Percentiles rank a stretch among this genome's conserved stretches.
Conservation (phyloP, 176 grass and related monocot genomes). For the Carex myosuroides region DNA sequence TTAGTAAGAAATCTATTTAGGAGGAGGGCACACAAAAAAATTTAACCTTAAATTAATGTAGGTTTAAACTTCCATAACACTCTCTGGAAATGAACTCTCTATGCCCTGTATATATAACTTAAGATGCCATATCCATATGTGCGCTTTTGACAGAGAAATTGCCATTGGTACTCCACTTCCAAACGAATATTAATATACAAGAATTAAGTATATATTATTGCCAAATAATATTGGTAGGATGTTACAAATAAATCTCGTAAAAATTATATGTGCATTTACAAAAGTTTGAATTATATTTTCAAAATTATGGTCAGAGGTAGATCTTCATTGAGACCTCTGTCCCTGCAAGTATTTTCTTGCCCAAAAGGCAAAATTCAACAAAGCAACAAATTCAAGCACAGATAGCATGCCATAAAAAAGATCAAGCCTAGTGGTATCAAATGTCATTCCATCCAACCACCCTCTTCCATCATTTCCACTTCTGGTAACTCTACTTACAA, state of each 20-base stretch:
- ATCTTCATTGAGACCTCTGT: slow-evolving; percentile 6
- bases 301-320: not conserved
- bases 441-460: slow-evolving; percentile 54
- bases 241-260: not conserved
- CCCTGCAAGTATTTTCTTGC: slow-evolving; percentile 41
- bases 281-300: not conserved
- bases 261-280: not conserved
- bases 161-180: too few relatives aligned
- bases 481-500: slow-evolving; percentile 36
- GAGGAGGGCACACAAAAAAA: too few relatives aligned
- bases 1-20: too few relatives aligned
- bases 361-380: slow-evolving; percentile 71
- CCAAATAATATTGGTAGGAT: not conserved
- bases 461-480: slow-evolving; percentile 21
- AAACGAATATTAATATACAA: too few relatives aligned
- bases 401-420: slow-evolving; percentile 55
- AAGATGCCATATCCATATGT: too few relatives aligned
- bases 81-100: too few relatives aligned
- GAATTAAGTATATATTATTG: not conserved
- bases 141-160: too few relatives aligned
- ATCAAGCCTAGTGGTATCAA: slow-evolving; percentile 57
- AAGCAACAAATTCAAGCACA: slow-evolving; percentile 31
- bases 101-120: too few relatives aligned
- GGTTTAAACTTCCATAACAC: too few relatives aligned
- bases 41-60: too few relatives aligned